These are phyloP conservation scores for Lachnellula subtilissima DNA, from an alignment of 2,329 filamentous ascomycete species.

Conservation along the genomic window DNA sequence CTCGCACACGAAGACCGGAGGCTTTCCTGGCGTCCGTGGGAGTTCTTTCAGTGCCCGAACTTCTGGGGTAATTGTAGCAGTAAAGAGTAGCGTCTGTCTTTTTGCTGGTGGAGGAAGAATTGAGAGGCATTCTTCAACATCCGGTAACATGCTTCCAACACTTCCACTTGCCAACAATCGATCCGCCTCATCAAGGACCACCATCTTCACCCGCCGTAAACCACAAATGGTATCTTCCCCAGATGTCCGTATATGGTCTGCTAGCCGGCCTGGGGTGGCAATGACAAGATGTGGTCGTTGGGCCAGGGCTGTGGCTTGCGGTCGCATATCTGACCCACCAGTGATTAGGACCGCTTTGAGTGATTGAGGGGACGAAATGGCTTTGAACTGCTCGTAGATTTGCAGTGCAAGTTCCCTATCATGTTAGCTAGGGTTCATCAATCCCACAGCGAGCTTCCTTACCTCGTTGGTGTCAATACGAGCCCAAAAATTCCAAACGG, in stretches of 20 bases:
- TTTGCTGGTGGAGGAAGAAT: constrained; percentile 71
- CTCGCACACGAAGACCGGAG: constrained; percentile 84
- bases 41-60: constrained; percentile 80
- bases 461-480: constrained; percentile 82
- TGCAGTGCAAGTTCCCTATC: constrained; percentile 82
- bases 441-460: constrained; percentile 18
- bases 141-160: constrained; percentile 85
- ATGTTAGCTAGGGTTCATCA: constrained; percentile 11
- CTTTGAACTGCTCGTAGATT: constrained; percentile 93
- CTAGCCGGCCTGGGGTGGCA: constrained; percentile 86
- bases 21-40: constrained; percentile 62
- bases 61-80: constrained; percentile 89
- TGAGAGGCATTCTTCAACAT: constrained; percentile 82
- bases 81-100: constrained; percentile 93
- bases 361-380: constrained; percentile 80
- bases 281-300: constrained; percentile 87
- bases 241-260: constrained; percentile 88
- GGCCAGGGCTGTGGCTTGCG: constrained; percentile 79
- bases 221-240: constrained; percentile 87
- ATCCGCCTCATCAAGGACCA: constrained; percentile 95
- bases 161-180: constrained; percentile 70
- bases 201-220: constrained; percentile 71
- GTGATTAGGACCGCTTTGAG: constrained; percentile 88
- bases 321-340: constrained; percentile 86
- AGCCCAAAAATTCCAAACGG: constrained; percentile 87